phyloP scores from a whole-genome alignment of 345 rosid species.

The Zanthoxylum bungeanum region DNA sequence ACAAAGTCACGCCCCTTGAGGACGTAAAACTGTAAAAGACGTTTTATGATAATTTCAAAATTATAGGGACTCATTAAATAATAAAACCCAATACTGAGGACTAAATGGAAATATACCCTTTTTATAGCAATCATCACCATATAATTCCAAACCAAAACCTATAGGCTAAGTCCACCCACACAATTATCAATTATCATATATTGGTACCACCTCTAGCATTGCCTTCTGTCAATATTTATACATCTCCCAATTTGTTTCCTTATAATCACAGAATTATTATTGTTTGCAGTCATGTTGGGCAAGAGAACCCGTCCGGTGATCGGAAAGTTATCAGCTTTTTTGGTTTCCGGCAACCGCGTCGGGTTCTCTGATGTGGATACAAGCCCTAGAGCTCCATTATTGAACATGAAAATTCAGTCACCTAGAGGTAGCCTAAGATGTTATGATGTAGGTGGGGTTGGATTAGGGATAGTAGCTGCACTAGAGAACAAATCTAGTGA shows the following conservation, averaged over 20 bases:
- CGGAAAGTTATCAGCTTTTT: slow-evolving; percentile 62
- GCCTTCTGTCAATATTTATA: too few species aligned
- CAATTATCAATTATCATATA: too few species aligned
- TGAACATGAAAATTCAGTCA: too few species aligned
- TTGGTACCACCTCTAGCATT: too few species aligned
- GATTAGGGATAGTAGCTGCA: slow-evolving; percentile 77
- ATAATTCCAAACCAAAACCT: slow-evolving; percentile 28
- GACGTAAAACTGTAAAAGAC: too few species aligned
- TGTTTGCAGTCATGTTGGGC: slow-evolving; percentile 38
- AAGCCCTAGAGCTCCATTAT: slow-evolving; percentile 72
- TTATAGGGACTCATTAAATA: too few species aligned
- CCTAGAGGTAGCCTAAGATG: slow-evolving; percentile 43
- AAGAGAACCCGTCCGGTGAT: slow-evolving; percentile 72
- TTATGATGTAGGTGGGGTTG: slow-evolving; percentile 61
- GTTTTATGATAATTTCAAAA: too few species aligned
- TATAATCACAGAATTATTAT: background rate
- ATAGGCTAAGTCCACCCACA: slow-evolving; percentile 43
- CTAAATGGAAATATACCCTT: too few species aligned
- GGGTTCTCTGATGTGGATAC: slow-evolving; percentile 32
- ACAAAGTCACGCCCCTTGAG: too few species aligned
- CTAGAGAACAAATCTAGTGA: slow-evolving; percentile 53
- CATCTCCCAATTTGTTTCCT: background rate
- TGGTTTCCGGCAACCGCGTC: slow-evolving; percentile 51
- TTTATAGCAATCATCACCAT: slow-evolving; percentile 16
- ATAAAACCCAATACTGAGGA: too few species aligned